A percentile compares a stretch with the other conserved stretches of the same genome.
These are phyloP conservation scores for Cyclocybe cylindracea DNA, from an alignment of 768 basidiomycete genomes.

Conservation along the genomic window DNA sequence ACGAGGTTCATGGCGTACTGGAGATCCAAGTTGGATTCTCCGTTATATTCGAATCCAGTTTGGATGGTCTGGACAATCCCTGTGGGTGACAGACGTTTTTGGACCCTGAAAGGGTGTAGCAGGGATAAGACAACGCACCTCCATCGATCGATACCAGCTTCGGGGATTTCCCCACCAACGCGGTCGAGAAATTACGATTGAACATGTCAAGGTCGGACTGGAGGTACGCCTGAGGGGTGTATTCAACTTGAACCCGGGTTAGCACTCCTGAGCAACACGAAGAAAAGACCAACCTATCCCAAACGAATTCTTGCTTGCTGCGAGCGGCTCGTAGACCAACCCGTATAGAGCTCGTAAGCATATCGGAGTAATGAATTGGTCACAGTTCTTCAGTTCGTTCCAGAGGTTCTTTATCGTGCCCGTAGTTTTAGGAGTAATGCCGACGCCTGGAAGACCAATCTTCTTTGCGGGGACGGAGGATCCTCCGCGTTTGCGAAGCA, in stretches of 20 bases:
- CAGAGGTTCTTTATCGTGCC: slow-evolving; percentile 17
- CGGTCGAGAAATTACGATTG: slow-evolving; percentile 30
- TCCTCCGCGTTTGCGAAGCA: slow-evolving; percentile 25
- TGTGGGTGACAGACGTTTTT: slow-evolving; percentile 11
- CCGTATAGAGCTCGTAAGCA: slow-evolving; percentile 42
- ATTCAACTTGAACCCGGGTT: slow-evolving; percentile 40
- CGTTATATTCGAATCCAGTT: slow-evolving; percentile 42
- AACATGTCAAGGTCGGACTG: slow-evolving; percentile 49
- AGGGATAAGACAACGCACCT: slow-evolving; percentile 20
- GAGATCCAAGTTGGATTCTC: slow-evolving; percentile 55
- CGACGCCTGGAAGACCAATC: slow-evolving; percentile 25
- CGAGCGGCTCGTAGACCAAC: slow-evolving; percentile 30
- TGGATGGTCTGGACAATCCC: slow-evolving; percentile 40
- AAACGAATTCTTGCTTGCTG: slow-evolving; percentile 32
- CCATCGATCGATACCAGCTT: slow-evolving; percentile 33
- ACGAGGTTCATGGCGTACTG: slow-evolving; percentile 53
- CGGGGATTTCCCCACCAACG: slow-evolving; percentile 33
- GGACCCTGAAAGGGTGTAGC: background rate
- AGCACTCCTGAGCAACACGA: background rate
- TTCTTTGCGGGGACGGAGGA: slow-evolving; percentile 9
- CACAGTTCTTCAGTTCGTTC: slow-evolving; percentile 28
- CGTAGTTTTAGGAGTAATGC: slow-evolving; percentile 23
- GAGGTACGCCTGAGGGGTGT: slow-evolving; percentile 47
- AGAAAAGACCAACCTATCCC: slow-evolving; percentile 32
- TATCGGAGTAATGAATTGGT: slow-evolving; percentile 32